Percentiles rank a stretch among this genome's conserved stretches.
These are phyloP conservation scores for Besnoitia besnoiti DNA, from an alignment of 169 alveolate genomes.

Conservation along the genomic window DNA sequence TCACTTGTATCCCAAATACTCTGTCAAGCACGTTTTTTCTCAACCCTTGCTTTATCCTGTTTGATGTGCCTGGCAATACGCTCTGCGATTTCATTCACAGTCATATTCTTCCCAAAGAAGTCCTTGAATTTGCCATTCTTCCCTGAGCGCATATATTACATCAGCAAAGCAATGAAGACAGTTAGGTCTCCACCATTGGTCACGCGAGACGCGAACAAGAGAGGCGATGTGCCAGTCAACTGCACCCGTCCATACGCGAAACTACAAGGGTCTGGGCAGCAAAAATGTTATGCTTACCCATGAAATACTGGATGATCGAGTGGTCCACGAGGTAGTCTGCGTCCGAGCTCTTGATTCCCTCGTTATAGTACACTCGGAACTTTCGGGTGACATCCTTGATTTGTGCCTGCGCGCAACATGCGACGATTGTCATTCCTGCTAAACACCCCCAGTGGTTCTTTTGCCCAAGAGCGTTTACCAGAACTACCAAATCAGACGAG, in stretches of 20 bases:
- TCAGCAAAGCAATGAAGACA: background rate
- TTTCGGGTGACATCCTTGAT: slow-evolving; percentile 72
- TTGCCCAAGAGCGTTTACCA: no score
- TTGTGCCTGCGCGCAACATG: slow-evolving; percentile 62
- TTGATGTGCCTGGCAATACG: slow-evolving; percentile 25
- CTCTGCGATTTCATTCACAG: slow-evolving; percentile 77
- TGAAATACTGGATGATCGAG: slow-evolving; percentile 88
- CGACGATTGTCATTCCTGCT: no score
- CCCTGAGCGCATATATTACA: background rate
- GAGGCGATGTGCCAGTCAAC: no score
- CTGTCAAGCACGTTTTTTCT: slow-evolving; percentile 10
- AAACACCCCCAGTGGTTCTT: no score
- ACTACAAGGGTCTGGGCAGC: background rate
- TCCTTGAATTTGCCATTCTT: slow-evolving; percentile 88
- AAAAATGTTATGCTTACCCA: slow-evolving; percentile 63
- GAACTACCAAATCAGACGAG: no score
- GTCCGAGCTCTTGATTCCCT: slow-evolving; percentile 69
- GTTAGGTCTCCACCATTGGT: no score
- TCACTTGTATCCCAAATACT: no score
- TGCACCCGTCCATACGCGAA: no score
- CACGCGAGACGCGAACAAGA: no score
- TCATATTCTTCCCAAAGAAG: slow-evolving; percentile 88
- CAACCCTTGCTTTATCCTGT: slow-evolving; percentile 20
- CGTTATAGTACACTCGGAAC: slow-evolving; percentile 76
- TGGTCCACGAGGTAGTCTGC: slow-evolving; percentile 88